These are phyloP conservation scores for Platismatia glauca DNA, from an alignment of 495 filamentous ascomycete species.

Conservation along the genomic window DNA sequence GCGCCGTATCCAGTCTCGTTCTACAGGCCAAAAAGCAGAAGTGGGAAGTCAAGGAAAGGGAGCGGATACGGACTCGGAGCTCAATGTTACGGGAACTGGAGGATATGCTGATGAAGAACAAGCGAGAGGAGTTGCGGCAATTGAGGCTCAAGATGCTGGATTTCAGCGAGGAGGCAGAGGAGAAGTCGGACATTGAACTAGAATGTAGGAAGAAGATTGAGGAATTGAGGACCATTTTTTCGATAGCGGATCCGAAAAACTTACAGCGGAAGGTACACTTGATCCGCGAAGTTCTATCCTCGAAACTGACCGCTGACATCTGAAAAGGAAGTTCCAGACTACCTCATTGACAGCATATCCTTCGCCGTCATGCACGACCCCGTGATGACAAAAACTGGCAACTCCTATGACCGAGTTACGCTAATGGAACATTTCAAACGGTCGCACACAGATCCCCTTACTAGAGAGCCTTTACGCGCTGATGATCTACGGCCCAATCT, in stretches of 20 bases:
- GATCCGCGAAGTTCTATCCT: not conserved
- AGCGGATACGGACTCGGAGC: slow-evolving; percentile 39
- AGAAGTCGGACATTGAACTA: slow-evolving; percentile 41
- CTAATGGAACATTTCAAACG: slow-evolving; percentile 78
- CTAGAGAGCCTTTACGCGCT: slow-evolving; percentile 59
- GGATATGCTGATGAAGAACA: slow-evolving; percentile 35
- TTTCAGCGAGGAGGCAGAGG: slow-evolving; percentile 39
- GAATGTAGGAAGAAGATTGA: slow-evolving; percentile 50
- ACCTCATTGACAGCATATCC: slow-evolving; percentile 80
- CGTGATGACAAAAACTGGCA: slow-evolving; percentile 77
- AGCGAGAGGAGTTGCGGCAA: slow-evolving; percentile 39
- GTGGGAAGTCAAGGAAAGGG: slow-evolving; percentile 41
- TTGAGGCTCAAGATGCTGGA: slow-evolving; percentile 38
- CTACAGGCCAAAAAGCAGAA: slow-evolving; percentile 68
- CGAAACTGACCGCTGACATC: slow-evolving; percentile 19
- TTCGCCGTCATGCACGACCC: slow-evolving; percentile 93
- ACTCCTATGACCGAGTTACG: slow-evolving; percentile 82
- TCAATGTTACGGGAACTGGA: slow-evolving; percentile 44
- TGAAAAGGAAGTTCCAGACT: slow-evolving; percentile 67
- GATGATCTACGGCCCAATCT: slow-evolving; percentile 78
- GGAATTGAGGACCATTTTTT: slow-evolving; percentile 52
- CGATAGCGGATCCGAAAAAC: slow-evolving; percentile 48
- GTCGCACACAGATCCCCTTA: slow-evolving; percentile 70
- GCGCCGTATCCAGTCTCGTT: slow-evolving; percentile 57
- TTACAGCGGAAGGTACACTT: slow-evolving; percentile 39